A percentile compares a stretch with the other conserved stretches of the same genome.
phyloP scores from a whole-genome alignment of 345 rosid species.

The Corchorus olitorius region DNA sequence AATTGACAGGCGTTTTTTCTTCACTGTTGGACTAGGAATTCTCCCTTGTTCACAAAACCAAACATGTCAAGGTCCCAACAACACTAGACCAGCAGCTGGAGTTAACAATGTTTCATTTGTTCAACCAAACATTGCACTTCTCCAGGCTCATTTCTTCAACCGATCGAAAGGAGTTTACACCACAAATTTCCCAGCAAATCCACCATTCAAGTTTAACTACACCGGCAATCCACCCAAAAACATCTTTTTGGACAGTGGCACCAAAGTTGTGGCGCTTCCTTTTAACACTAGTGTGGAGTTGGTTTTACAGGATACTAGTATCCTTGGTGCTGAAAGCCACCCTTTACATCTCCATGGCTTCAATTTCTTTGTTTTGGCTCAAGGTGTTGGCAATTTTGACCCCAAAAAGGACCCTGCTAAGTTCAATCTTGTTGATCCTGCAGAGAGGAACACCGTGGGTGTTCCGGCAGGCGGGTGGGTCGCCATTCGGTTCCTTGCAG shows the following conservation, averaged over 20 bases:
- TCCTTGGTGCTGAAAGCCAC: slow-evolving; percentile 29
- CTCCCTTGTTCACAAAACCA: slow-evolving; percentile 41
- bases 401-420: slow-evolving; percentile 26
- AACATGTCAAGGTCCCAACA: slow-evolving; percentile 44
- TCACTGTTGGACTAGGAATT: slow-evolving; percentile 52
- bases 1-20: slow-evolving; percentile 47
- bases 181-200: slow-evolving; percentile 32
- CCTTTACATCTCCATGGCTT: slow-evolving; percentile 34
- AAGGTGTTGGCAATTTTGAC: slow-evolving; percentile 33
- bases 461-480: slow-evolving; percentile 33
- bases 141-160: slow-evolving; percentile 54
- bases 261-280: slow-evolving; percentile 23
- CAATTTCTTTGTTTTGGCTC: slow-evolving; percentile 32
- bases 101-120: slow-evolving; percentile 55
- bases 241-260: slow-evolving; percentile 25
- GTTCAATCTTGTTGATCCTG: slow-evolving; percentile 34
- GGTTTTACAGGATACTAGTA: slow-evolving; percentile 31
- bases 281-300: slow-evolving; percentile 28
- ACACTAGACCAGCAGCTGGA: slow-evolving; percentile 42
- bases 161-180: slow-evolving; percentile 30
- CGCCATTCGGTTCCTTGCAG: slow-evolving; percentile 33
- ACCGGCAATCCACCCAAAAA: slow-evolving; percentile 28
- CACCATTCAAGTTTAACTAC: slow-evolving; percentile 27
- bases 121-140: slow-evolving; percentile 44
- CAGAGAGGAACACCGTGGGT: slow-evolving; percentile 26